A percentile compares a stretch with the other conserved stretches of the same genome.
Evolutionary conservation across 306 rosid genomes (phyloP).

Genomic region (Vachellia collinsii): DNA sequence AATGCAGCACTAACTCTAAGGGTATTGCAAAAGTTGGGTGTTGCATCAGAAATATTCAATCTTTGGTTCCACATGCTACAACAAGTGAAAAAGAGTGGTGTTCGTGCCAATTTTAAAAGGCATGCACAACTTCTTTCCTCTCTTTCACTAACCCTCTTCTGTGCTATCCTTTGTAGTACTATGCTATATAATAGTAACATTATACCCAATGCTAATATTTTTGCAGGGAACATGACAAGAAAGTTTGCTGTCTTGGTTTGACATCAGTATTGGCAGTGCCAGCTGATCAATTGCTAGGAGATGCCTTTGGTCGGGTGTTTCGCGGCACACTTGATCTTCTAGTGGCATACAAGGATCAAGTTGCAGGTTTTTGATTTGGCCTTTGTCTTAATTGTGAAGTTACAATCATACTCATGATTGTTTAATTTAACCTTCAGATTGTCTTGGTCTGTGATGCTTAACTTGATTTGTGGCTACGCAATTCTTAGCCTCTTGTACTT

Average conservation of each 20-base stretch:
- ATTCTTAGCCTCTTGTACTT: conserved; percentile 29
- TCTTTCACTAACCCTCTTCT: background rate
- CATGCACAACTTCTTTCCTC: conserved; percentile 26
- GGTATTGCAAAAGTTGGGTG: conserved; percentile 78
- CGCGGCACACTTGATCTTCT: conserved; percentile 87
- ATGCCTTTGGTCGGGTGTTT: conserved; percentile 89
- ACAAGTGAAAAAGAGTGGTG: conserved; percentile 83
- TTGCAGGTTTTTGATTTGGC: conserved; percentile 64
- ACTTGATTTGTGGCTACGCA: conserved; percentile 16
- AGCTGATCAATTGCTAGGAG: conserved; percentile 73
- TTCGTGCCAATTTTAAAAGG: conserved; percentile 79
- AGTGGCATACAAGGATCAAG: conserved; percentile 91
- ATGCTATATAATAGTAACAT: background rate
- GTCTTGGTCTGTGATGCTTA: background rate
- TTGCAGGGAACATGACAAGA: conserved; percentile 92
- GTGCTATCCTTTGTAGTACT: background rate
- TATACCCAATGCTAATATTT: conserved; percentile 9
- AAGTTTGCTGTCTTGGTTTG: conserved; percentile 94
- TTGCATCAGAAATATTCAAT: conserved; percentile 79
- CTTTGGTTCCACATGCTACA: conserved; percentile 93
- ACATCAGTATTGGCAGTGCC: conserved; percentile 81
- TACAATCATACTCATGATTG: background rate
- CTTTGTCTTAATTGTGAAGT: conserved; percentile 3
- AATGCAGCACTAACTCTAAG: conserved; percentile 73
- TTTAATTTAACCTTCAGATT: background rate